Percentiles rank a stretch among this genome's conserved stretches.
These are phyloP conservation scores for Vararia minispora DNA, from an alignment of 768 basidiomycete genomes.

Conservation along the genomic window DNA sequence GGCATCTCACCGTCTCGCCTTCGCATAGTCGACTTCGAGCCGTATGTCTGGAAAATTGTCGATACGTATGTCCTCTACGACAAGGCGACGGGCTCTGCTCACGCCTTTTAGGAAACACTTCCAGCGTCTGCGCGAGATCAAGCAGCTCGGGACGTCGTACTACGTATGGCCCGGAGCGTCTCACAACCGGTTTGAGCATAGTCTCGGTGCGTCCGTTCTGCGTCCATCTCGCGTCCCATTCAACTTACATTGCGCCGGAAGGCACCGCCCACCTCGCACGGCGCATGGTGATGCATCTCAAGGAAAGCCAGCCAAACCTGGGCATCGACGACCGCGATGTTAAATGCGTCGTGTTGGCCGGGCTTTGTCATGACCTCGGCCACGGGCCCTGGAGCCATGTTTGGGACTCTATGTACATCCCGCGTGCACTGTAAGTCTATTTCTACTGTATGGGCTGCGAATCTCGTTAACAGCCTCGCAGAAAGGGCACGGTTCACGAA, in stretches of 20 bases:
- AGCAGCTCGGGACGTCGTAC: constrained; percentile 70
- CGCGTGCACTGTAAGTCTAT: constrained; percentile 43
- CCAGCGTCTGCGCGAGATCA: constrained; percentile 65
- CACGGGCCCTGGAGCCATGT: constrained; percentile 85
- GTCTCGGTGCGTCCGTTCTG: constrained; percentile 41
- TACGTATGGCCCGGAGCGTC: constrained; percentile 71
- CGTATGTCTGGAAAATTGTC: constrained; percentile 38
- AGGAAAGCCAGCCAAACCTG: constrained; percentile 46
- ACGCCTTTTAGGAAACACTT: constrained; percentile 45
- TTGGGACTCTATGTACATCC: constrained; percentile 70
- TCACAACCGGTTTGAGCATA: constrained; percentile 79
- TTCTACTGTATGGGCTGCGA: not conserved
- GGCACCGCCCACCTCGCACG: constrained; percentile 70
- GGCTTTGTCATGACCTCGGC: constrained; percentile 76
- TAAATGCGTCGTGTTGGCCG: constrained; percentile 68
- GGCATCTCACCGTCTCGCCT: not conserved
- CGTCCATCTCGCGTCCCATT: not conserved
- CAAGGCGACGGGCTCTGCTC: no score
- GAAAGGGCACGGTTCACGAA: constrained; percentile 32
- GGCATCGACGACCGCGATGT: constrained; percentile 62
- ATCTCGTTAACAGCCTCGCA: constrained; percentile 14
- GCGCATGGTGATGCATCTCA: constrained; percentile 46
- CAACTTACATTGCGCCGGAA: constrained; percentile 18
- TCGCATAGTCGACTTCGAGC: constrained; percentile 21
- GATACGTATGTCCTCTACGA: constrained; percentile 47